These are phyloP conservation scores for Sclerotinia spermophila DNA, from an alignment of 2,329 filamentous ascomycete genomes.

Conservation along the genomic window DNA sequence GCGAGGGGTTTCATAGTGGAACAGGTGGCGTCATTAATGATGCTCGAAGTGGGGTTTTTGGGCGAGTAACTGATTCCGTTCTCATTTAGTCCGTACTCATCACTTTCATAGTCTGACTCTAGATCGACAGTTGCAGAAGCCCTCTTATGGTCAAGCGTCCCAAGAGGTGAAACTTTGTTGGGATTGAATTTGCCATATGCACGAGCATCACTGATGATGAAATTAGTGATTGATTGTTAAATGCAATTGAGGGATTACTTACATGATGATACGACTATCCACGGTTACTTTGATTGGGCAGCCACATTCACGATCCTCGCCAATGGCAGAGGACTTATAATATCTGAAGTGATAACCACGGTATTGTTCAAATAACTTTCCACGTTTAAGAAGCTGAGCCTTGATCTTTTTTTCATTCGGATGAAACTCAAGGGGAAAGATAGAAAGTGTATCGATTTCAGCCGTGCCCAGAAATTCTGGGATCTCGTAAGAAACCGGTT, in stretches of 20 bases:
- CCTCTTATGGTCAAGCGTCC: not conserved
- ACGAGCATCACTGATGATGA: not conserved
- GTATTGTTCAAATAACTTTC: conserved; percentile 45
- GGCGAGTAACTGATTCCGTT: not conserved
- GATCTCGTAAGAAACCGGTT: conserved; percentile 39
- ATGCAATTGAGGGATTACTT: not conserved
- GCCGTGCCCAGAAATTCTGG: conserved; percentile 44
- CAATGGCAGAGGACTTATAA: conserved; percentile 35
- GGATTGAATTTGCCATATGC: not conserved
- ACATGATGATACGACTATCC: conserved; percentile 28
- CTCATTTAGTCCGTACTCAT: not conserved
- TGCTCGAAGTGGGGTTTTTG: not conserved
- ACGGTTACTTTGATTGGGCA: conserved; percentile 26
- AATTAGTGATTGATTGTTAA: not conserved
- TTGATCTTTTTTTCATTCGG: conserved; percentile 40
- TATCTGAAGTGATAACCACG: conserved; percentile 48
- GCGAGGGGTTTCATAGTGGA: not conserved
- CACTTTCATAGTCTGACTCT: not conserved
- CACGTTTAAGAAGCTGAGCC: conserved; percentile 40
- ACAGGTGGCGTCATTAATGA: not conserved
- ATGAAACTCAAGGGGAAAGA: conserved; percentile 46
- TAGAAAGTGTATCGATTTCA: conserved; percentile 42
- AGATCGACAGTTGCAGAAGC: not conserved
- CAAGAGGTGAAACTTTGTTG: not conserved
- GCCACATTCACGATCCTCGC: not conserved